Evolutionary conservation across 129 eudicot species (phyloP), one percentile per base, ranked within the genome.

Genomic region (Centrapalus pauciflorus): DNA sequence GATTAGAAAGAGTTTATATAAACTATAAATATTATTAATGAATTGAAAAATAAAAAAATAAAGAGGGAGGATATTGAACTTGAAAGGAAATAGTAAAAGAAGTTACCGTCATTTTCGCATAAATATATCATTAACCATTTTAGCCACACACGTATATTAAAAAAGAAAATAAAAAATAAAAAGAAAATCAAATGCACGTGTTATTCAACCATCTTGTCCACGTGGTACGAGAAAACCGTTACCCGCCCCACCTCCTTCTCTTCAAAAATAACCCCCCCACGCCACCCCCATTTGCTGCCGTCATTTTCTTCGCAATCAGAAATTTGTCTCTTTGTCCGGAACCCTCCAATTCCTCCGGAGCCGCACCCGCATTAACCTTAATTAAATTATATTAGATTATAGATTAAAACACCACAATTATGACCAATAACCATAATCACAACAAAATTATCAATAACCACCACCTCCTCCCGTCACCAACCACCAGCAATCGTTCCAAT

Each of bases 271-370:
- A 61, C 61, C 41, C 58, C 62, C 63, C 67, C 40, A 3, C 50
- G 40, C 30, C 51, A 61, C 63, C 63, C 40, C 43, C 62, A 56
- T 26, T 56, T 56, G 62, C 62, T 56, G 41, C 64, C 64, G 64
- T 57, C 64, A 57, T 57, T 57, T 57, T 57, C 64, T 57, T 57
- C 41, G 64, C 64, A 55, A 11, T 55, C 61, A 55, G 61, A 55
- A 55, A 55, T 55, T 46, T 69, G 65, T 69, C 74, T 69, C 63
- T 19, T 54, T 50, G 63, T 72, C 27, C 70, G 55, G 62, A 34
- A 63, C 38, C 70, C 54, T 62, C 72, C 78, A 65, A 41, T 74
- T 41, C 78, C 78, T 13, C 78, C 66, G 78, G 65, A 74, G 59
- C 59, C 78, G 78, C 78, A 55, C 58, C 70, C 77, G 64, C 64